These are phyloP conservation scores for Ceratobasidium sp. DNA, from an alignment of 1,284 basidiomycete genomes.

Conservation along the genomic window DNA sequence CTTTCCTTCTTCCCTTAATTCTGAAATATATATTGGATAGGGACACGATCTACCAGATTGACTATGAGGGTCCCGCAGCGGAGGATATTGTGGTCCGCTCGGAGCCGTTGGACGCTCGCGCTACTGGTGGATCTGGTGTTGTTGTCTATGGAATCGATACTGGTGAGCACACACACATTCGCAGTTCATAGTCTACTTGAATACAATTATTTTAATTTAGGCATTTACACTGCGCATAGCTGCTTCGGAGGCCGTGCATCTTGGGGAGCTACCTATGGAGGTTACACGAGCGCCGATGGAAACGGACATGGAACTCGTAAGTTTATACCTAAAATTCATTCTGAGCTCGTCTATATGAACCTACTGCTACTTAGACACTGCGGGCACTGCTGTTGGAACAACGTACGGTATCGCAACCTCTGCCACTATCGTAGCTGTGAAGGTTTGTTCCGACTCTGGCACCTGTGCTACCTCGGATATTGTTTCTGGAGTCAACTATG, in stretches of 20 bases:
- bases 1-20: neutral
- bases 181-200: too few relatives aligned
- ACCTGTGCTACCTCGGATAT: slow-evolving; percentile 97
- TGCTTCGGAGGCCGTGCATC: slow-evolving; percentile 43
- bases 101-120: neutral
- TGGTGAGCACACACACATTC: neutral
- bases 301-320: slow-evolving; percentile 46
- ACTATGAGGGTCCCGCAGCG: slow-evolving; percentile 20
- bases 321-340: neutral
- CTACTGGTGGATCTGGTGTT: slow-evolving; percentile 28
- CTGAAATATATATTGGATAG: neutral
- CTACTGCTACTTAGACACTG: slow-evolving; percentile 47
- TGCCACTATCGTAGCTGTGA: slow-evolving; percentile 94
- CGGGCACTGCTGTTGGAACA: slow-evolving; percentile 63
- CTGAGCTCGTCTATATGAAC: too few relatives aligned
- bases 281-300: slow-evolving; percentile 24
- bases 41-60: slow-evolving; percentile 38
- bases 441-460: slow-evolving; percentile 95
- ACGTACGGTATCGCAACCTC: slow-evolving; percentile 96
- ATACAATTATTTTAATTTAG: slow-evolving; percentile 44
- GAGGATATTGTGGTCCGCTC: slow-evolving; percentile 6
- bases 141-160: slow-evolving; percentile 47
- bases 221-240: slow-evolving; percentile 41
- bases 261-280: slow-evolving; percentile 44
- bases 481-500: slow-evolving; percentile 85